Evolutionary conservation across 1,284 basidiomycete species (phyloP), one percentile per base, ranked within the genome.

Genomic region (Blastosporella zonata): DNA sequence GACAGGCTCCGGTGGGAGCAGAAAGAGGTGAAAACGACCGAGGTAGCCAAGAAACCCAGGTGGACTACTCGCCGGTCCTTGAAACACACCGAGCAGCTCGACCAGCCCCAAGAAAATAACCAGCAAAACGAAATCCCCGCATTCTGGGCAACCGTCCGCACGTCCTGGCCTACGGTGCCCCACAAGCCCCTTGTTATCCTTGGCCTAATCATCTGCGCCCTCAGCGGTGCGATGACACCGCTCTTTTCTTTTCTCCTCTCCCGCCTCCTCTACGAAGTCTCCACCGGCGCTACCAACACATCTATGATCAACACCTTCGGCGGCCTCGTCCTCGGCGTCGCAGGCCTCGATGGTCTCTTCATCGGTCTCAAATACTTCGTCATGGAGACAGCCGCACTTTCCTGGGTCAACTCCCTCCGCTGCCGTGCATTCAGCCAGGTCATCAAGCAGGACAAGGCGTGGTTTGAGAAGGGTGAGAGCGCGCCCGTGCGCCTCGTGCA

Each of bases 191-290:
- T 90, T 18, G 64, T 97, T 47, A 53, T 82, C 54, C 33, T 89
- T 40, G 94, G 93, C 4, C 68, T 95, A 13, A 1, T 82, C 49
- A 63, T 80, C 27, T 84, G 83, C 47, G 56, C 93, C 27, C 65
- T 79, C 27, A 87, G 84, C 52, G 95, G 95, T 20, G 77, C 87
- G 0, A 82, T 90, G 71, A 96, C 92, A 0, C 96, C 96, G 0
- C 59, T 96, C 37, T 99, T 98, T 74, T 95, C 95, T 0, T 93
- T 79, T 71, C 77, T 93, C 55, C 83, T 98, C 53, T 89, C 93
- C 9, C 79, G 80, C 25, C 79, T 98, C 21, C 79, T 98, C 59
- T 82, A 82, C 58, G 79, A 88, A 54, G 85, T 91, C 42, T 90
- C 90, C 18, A 75, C 74, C 23, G 89, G 87, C 38, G 86, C 83